Percentiles rank a stretch among this genome's conserved stretches.
phyloP scores from a whole-genome alignment of 1,284 basidiomycete genomes.

The Moesziomyces antarcticus region DNA sequence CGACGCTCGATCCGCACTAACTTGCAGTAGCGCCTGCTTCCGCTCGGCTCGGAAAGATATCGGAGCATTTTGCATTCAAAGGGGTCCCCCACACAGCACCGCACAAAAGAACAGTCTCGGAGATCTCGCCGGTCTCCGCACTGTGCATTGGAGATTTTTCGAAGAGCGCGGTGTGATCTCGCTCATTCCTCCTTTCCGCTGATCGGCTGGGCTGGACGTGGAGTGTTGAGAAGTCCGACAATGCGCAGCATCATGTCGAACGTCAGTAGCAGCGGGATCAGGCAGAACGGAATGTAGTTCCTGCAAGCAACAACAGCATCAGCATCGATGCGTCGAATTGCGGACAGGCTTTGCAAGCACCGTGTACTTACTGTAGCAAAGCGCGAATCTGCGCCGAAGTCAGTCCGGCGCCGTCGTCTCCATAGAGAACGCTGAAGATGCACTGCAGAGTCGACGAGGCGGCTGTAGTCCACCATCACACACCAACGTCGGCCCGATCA shows the following conservation, averaged over 20 bases:
- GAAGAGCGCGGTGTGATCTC: not conserved
- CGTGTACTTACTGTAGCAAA: slow-evolving; percentile 36
- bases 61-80: not conserved
- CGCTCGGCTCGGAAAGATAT: not conserved
- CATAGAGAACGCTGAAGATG: slow-evolving; percentile 42
- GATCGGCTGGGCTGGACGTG: not conserved
- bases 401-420: slow-evolving; percentile 26
- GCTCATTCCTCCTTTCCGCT: slow-evolving; percentile 8
- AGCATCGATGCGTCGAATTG: not conserved
- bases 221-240: slow-evolving; percentile 5
- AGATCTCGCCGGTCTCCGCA: not conserved
- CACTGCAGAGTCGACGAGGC: slow-evolving; percentile 46
- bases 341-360: not conserved
- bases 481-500: too few relatives aligned
- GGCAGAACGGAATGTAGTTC: slow-evolving; percentile 45
- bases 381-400: slow-evolving; percentile 8
- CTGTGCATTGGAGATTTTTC: not conserved
- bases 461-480: slow-evolving; percentile 7
- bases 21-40: not conserved
- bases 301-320: slow-evolving; percentile 5
- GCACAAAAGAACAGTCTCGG: not conserved
- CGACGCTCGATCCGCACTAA: slow-evolving; percentile 5
- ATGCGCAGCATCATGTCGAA: slow-evolving; percentile 41
- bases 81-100: too few relatives aligned
- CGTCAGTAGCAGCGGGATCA: slow-evolving; percentile 32